Evolutionary conservation across 2,329 filamentous ascomycete genomes (phyloP).

Genomic region (Calonectria honghensis): DNA sequence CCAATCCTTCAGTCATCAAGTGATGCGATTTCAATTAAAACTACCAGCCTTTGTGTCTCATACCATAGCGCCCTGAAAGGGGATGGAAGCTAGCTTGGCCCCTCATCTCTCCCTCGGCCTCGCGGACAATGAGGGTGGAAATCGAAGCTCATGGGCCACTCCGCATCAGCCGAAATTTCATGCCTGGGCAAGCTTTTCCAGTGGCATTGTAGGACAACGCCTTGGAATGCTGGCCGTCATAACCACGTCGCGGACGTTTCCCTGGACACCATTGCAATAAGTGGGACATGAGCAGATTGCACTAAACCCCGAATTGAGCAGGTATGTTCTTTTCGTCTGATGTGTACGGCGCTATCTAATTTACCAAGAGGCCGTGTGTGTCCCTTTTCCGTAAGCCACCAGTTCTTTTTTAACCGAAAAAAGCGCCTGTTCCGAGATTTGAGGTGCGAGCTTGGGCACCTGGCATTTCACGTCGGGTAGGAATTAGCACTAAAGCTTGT

Average conservation of each 20-base stretch:
- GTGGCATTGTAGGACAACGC: neutral
- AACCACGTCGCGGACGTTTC: neutral
- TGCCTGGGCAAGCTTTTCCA: neutral
- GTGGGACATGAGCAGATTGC: neutral
- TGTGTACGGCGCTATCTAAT: neutral
- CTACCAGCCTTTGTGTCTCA: neutral
- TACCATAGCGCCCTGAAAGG: neutral
- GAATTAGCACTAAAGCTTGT: constrained; percentile 2
- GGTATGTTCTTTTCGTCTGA: neutral
- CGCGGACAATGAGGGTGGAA: neutral
- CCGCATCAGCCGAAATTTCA: neutral
- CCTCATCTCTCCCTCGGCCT: neutral
- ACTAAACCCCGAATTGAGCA: too few relatives aligned
- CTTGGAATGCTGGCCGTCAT: neutral
- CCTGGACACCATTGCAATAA: neutral
- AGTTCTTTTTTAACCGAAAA: neutral
- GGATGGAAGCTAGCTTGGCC: too few relatives aligned
- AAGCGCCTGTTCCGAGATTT: neutral
- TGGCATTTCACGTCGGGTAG: neutral
- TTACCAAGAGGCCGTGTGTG: neutral
- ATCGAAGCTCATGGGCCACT: neutral
- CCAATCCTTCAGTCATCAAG: too few relatives aligned
- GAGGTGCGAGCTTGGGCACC: neutral
- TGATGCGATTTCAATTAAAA: neutral
- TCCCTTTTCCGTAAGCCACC: neutral